These are phyloP conservation scores for Bombardia bombarda DNA, from an alignment of 495 filamentous ascomycete genomes.

Conservation along the genomic window DNA sequence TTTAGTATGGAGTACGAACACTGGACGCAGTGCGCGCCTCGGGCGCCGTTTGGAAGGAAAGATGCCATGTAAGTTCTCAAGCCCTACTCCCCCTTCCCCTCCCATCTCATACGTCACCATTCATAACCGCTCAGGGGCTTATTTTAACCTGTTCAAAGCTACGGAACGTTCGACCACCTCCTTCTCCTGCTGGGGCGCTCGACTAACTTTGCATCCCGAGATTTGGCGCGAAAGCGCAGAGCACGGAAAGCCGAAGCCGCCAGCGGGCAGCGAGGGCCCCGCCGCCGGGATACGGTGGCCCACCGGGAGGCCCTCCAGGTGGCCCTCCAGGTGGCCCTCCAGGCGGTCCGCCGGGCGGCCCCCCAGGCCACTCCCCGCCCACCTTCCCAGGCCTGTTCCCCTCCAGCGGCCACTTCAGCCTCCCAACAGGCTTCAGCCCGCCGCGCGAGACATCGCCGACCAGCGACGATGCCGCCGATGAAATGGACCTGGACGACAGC, in stretches of 20 bases:
- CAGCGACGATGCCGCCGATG: constrained; percentile 21
- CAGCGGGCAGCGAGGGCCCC: constrained; percentile 6
- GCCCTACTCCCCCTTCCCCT: too few species aligned
- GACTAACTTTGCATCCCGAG: constrained; percentile 71
- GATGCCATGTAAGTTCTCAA: constrained; percentile 64
- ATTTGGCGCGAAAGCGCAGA: constrained; percentile 69
- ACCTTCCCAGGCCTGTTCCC: constrained; percentile 61
- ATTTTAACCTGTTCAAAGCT: too few species aligned
- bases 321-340: constrained; percentile 8
- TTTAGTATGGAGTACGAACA: constrained; percentile 66
- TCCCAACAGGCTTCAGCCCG: constrained; percentile 52
- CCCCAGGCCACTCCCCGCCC: constrained; percentile 27
- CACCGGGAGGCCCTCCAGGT: constrained; percentile 21
- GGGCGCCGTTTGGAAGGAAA: constrained; percentile 66
- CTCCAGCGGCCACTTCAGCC: constrained; percentile 34
- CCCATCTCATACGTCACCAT: too few species aligned
- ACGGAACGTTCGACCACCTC: constrained; percentile 80
- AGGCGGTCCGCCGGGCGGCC: constrained; percentile 15
- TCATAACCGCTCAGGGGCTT: too few species aligned
- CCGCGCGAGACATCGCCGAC: constrained; percentile 28
- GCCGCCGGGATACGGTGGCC: neutral
- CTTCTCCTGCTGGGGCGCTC: constrained; percentile 75
- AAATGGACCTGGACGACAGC: constrained; percentile 48
- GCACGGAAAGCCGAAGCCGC: constrained; percentile 37
- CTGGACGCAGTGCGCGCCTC: constrained; percentile 79